phyloP scores from a whole-genome alignment of 768 basidiomycete species.

The Daedalea quercina region DNA sequence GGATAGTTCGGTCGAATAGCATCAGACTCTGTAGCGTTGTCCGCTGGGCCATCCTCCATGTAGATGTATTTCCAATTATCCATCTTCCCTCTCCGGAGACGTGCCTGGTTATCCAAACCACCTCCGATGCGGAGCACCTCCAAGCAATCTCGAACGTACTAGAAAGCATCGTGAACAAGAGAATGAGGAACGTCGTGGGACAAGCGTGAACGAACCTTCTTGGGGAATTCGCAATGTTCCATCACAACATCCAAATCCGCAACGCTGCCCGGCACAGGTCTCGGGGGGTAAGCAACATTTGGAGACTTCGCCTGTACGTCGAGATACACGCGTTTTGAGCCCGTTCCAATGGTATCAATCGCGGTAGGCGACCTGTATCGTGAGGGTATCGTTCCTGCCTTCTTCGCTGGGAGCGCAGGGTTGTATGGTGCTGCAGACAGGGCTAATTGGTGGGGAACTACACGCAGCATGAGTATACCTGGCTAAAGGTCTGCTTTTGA shows the following conservation, averaged over 20 bases:
- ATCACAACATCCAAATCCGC: slow-evolving; percentile 88
- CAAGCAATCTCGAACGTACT: slow-evolving; percentile 98
- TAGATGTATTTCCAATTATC: slow-evolving; percentile 89
- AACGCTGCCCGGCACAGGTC: slow-evolving; percentile 79
- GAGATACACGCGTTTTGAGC: slow-evolving; percentile 73
- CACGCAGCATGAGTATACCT: slow-evolving; percentile 5
- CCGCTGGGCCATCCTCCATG: slow-evolving; percentile 46
- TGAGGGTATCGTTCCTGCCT: slow-evolving; percentile 38
- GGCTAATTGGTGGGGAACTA: slow-evolving; percentile 69
- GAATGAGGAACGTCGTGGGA: not conserved
- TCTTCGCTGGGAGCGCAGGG: slow-evolving; percentile 64
- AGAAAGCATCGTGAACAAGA: slow-evolving; percentile 10
- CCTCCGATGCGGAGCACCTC: slow-evolving; percentile 90
- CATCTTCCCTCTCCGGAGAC: slow-evolving; percentile 66
- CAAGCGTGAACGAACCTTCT: slow-evolving; percentile 45
- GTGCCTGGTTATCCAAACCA: slow-evolving; percentile 77
- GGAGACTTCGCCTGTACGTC: slow-evolving; percentile 58
- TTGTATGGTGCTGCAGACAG: slow-evolving; percentile 53
- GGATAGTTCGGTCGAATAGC: slow-evolving; percentile 23
- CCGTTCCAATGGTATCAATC: slow-evolving; percentile 61
- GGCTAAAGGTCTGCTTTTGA: not conserved
- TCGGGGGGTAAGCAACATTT: slow-evolving; percentile 75
- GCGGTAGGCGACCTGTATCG: slow-evolving; percentile 43
- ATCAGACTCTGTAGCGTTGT: slow-evolving; percentile 32
- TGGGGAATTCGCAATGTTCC: slow-evolving; percentile 89